Conservation (phyloP, 345 rosid genomes). For the Lepidium aucheri region DNA sequence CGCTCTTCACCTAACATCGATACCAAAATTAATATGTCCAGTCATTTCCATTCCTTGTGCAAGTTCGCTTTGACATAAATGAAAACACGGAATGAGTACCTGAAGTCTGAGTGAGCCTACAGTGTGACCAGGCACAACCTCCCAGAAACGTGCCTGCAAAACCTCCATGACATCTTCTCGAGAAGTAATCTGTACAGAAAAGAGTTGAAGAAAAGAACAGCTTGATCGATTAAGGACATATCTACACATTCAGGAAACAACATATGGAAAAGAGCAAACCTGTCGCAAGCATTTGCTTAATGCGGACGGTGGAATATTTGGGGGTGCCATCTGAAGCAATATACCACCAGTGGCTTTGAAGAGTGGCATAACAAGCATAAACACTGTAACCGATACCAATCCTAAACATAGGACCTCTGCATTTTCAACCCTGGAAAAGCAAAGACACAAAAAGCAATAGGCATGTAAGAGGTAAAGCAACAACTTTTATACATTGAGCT, state of each 20-base stretch:
- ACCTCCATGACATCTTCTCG: slow-evolving; percentile 73
- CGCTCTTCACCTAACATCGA: slow-evolving; percentile 52
- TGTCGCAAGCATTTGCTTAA: slow-evolving; percentile 85
- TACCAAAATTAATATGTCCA: background rate
- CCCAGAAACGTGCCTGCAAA: slow-evolving; percentile 88
- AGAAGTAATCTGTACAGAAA: slow-evolving; percentile 46
- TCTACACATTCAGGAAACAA: background rate
- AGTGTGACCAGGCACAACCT: slow-evolving; percentile 84
- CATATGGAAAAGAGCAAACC: slow-evolving; percentile 33
- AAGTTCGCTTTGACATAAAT: background rate
- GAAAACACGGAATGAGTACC: slow-evolving; percentile 31
- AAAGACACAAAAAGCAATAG: slow-evolving; percentile 2
- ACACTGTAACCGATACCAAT: slow-evolving; percentile 69
- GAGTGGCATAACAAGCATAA: slow-evolving; percentile 85
- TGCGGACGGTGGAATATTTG: slow-evolving; percentile 77
- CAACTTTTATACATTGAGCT: background rate
- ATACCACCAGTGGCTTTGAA: slow-evolving; percentile 72
- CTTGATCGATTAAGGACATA: background rate
- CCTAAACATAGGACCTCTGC: slow-evolving; percentile 95
- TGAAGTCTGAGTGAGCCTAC: slow-evolving; percentile 74
- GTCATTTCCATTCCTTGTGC: background rate
- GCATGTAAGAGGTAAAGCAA: slow-evolving; percentile 3
- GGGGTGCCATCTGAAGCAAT: slow-evolving; percentile 94
- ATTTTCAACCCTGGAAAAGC: slow-evolving; percentile 67
- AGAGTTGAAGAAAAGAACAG: background rate